These are phyloP conservation scores for Backusella macrospora DNA, from an alignment of 192 early-diverging fungal genomes.

Conservation along the genomic window DNA sequence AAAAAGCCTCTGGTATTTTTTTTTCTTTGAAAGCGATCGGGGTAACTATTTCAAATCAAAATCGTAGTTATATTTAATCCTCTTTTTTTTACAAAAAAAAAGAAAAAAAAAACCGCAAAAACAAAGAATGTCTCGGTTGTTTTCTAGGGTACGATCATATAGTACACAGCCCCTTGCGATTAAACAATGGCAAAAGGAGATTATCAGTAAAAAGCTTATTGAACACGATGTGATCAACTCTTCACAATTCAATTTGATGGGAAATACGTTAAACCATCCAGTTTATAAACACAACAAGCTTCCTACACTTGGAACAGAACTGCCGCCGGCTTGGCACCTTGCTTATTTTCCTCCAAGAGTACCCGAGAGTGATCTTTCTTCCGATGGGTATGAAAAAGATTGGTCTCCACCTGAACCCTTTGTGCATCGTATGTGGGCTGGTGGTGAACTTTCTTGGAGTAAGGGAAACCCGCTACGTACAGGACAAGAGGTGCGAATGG, in stretches of 20 bases:
- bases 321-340: conserved; percentile 79
- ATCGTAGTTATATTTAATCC: background rate
- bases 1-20: background rate
- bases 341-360: conserved; percentile 76
- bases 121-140: background rate
- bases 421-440: conserved; percentile 87
- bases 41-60: background rate
- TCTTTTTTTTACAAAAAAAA: background rate
- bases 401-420: conserved; percentile 80
- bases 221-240: conserved; percentile 22
- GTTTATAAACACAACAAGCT: conserved; percentile 11
- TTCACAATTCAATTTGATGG: conserved; percentile 40
- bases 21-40: too few species aligned
- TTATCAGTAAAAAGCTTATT: background rate
- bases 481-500: conserved; percentile 63
- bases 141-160: background rate
- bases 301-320: conserved; percentile 47
- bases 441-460: conserved; percentile 69
- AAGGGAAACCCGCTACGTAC: conserved; percentile 61
- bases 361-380: conserved; percentile 66
- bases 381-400: conserved; percentile 81
- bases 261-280: conserved; percentile 41
- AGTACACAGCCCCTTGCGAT: background rate
- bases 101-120: too few species aligned
- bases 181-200: background rate